phyloP scores from a whole-genome alignment of 306 rosid genomes.

The Benincasa hispida region DNA sequence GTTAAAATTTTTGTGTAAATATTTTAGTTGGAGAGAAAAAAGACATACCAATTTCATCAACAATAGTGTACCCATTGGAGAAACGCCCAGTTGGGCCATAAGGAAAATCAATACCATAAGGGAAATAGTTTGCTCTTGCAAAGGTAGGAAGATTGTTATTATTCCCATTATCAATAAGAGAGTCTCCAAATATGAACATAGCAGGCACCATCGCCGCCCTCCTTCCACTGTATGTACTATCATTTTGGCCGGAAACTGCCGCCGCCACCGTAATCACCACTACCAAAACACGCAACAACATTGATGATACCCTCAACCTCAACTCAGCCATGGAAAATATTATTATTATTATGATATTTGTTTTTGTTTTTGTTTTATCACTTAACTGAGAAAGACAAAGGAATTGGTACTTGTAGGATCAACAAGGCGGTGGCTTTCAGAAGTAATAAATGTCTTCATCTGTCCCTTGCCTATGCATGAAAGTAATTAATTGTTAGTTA shows the following conservation, averaged over 20 bases:
- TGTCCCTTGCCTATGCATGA: neutral
- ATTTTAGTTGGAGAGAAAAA: neutral
- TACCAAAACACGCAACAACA: neutral
- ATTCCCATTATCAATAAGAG: conserved; percentile 88
- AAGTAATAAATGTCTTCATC: neutral
- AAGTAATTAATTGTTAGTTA: neutral
- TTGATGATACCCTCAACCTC: neutral
- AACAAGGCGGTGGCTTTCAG: neutral
- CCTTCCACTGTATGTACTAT: neutral
- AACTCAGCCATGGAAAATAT: neutral
- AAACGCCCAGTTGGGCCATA: conserved; percentile 89
- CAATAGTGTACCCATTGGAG: conserved; percentile 83
- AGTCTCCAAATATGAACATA: conserved; percentile 89
- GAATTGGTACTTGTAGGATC: neutral
- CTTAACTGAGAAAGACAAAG: neutral
- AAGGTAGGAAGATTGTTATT: conserved; percentile 72
- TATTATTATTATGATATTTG: too few species aligned
- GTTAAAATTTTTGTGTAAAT: too few species aligned
- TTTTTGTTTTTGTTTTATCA: too few species aligned
- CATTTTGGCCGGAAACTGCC: conserved; percentile 25
- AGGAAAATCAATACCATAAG: conserved; percentile 87
- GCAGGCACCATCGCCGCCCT: conserved; percentile 55
- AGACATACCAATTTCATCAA: conserved; percentile 52
- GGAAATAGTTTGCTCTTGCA: conserved; percentile 85
- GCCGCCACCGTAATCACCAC: conserved; percentile 3